These are phyloP conservation scores for Oryza officinalis DNA, from an alignment of 176 grass and related monocot species.

Conservation along the genomic window DNA sequence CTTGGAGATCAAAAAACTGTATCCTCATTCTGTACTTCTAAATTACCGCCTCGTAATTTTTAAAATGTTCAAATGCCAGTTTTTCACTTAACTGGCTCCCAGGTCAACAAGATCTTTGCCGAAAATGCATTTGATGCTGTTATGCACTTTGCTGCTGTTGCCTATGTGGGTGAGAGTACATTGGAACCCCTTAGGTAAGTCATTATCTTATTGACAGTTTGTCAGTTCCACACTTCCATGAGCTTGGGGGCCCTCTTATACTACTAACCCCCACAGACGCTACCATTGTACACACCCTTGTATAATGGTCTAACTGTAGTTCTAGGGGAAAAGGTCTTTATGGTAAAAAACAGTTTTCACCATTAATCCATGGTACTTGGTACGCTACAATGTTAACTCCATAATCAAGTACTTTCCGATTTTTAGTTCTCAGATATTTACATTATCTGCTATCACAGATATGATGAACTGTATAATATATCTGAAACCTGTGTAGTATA, in stretches of 20 bases:
- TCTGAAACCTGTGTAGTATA: conserved; percentile 2
- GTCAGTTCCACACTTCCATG: not conserved
- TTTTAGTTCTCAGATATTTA: conserved; percentile 15
- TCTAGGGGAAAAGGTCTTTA: not conserved
- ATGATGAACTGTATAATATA: not conserved
- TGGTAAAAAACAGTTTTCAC: not conserved
- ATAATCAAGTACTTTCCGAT: conserved; percentile 17
- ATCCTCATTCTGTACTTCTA: conserved; percentile 54
- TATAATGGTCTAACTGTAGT: conserved; percentile 8
- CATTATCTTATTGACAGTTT: not conserved
- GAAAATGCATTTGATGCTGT: conserved; percentile 88
- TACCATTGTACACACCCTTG: not conserved
- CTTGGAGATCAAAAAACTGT: conserved; percentile 72
- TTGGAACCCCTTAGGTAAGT: conserved; percentile 67
- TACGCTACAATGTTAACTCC: not conserved
- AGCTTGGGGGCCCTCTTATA: conserved; percentile 2
- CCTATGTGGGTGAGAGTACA: conserved; percentile 87
- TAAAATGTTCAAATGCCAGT: conserved; percentile 11
- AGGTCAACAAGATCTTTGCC: conserved; percentile 74
- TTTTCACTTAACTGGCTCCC: conserved; percentile 46
- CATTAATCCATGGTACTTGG: conserved; percentile 9
- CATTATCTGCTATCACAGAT: not conserved
- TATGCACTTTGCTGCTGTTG: conserved; percentile 86
- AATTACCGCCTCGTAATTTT: not conserved
- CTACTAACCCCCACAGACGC: not conserved